Evolutionary conservation across 345 rosid species (phyloP).

Genomic region (Nephelium lappaceum): DNA sequence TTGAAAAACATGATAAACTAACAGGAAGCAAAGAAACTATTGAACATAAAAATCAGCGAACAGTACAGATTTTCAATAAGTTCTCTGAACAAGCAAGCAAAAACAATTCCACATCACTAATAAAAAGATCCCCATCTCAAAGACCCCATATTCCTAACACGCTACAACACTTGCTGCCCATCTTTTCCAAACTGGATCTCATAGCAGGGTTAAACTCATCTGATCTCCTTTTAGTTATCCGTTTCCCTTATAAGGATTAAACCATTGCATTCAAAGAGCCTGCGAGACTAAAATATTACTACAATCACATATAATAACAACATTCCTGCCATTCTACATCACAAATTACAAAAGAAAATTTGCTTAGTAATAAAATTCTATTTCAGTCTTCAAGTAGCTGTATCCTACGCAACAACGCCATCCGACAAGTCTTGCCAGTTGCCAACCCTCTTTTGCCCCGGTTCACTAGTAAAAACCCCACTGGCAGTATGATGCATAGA

Average conservation of each 20-base stretch:
- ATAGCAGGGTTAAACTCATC: background rate
- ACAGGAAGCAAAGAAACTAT: slow-evolving; percentile 1
- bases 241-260: background rate
- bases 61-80: background rate
- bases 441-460: background rate
- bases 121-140: background rate
- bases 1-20: background rate
- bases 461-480: background rate
- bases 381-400: background rate
- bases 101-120: background rate
- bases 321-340: background rate
- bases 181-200: background rate
- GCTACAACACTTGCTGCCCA: background rate
- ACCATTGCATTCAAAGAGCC: background rate
- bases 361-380: background rate
- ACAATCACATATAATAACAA: background rate
- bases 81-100: background rate
- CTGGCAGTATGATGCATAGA: background rate
- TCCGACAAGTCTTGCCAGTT: background rate
- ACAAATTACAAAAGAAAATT: background rate
- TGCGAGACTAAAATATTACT: background rate
- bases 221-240: background rate
- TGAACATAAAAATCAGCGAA: background rate
- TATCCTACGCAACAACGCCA: background rate
- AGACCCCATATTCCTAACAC: background rate